Base-by-base conservation (phyloP, 305 asterid species). In the Petunia hybrid region DNA sequence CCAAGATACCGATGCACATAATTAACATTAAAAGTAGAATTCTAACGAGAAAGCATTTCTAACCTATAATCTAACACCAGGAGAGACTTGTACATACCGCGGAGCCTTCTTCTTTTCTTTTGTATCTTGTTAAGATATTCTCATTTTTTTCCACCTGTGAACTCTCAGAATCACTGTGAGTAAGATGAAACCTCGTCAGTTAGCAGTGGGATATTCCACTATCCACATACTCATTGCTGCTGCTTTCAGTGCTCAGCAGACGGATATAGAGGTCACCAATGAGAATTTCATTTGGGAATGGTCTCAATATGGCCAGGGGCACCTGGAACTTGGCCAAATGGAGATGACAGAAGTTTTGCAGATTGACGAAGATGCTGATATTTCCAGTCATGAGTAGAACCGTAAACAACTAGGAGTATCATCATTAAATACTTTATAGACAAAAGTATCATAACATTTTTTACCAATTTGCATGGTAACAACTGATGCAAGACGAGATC, bases 91-190 rank as follows among this genome's bases (percentile, higher is more conserved):
- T 13, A 67, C 61, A 56, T 80, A 91, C 96, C 92, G 66, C 6
- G 77, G 41, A 68, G 57, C 36, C 73, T 85, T 87, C 91, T 91
- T 92, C 85, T 87, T 84, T 64, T 22, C 70, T 93, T 74, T 86
- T 89, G 79, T 80, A 71, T 76, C 88, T 85, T 80, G 67, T 81
- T 5, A 83, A 60, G 80, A 77, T 84, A 59, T 87, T 82, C 69
- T 84, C 86, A 78, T 85, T 82, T 40, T 76, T 79, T 7, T 85
- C 80, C 67, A 74, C 41, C 38, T 57, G 79, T 7, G 82, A 38
- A 40, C 77, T 80, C 45, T 78, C 85, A 12, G 78, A 64, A 74
- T 82, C 84, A 78, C 31, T 42, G 63, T 64, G 89, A 80, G 56
- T 71, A 66, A 38, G 56, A 3, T 55, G 77, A 70, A 69, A 35